These are phyloP conservation scores for Cercophora scortea DNA, from an alignment of 495 filamentous ascomycete species.

Conservation along the genomic window DNA sequence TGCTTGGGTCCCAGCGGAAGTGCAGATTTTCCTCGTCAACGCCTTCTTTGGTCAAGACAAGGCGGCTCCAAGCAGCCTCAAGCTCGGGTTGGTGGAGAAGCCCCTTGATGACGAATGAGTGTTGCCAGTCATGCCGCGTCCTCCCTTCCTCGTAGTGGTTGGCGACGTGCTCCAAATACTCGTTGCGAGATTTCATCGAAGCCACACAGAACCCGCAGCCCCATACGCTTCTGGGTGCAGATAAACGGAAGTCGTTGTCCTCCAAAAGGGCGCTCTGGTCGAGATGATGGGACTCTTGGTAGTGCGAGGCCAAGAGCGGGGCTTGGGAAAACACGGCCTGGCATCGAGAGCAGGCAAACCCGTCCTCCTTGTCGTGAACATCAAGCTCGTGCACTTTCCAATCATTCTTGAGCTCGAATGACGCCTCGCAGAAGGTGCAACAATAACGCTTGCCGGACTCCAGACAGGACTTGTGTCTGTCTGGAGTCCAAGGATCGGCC, in stretches of 20 bases:
- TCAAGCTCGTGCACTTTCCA: slow-evolving; percentile 17
- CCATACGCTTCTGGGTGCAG: slow-evolving; percentile 10
- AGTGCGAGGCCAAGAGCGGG: slow-evolving; percentile 3
- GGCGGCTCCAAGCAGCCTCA: slow-evolving; percentile 6
- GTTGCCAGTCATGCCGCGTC: slow-evolving; percentile 14
- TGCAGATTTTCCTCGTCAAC: slow-evolving; percentile 4
- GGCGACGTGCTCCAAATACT: slow-evolving; percentile 17
- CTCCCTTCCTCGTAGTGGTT: slow-evolving; percentile 16
- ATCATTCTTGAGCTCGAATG: slow-evolving; percentile 11
- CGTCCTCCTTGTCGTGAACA: slow-evolving; percentile 7
- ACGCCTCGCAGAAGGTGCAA: slow-evolving; percentile 18
- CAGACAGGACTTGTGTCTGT: slow-evolving; percentile 7
- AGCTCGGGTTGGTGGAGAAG: slow-evolving; percentile 15
- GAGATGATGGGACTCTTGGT: slow-evolving; percentile 4
- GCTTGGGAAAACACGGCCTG: not conserved
- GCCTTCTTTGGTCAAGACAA: slow-evolving; percentile 10
- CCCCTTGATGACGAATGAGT: slow-evolving; percentile 15
- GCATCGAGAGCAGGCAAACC: slow-evolving; percentile 9
- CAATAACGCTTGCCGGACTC: slow-evolving; percentile 4
- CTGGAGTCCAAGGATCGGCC: slow-evolving; percentile 6
- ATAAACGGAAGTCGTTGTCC: not conserved
- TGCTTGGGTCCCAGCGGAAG: slow-evolving; percentile 11
- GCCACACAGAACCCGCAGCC: slow-evolving; percentile 21
- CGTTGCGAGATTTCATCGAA: slow-evolving; percentile 1
- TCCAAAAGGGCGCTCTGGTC: not conserved